Percentiles rank a stretch among this genome's conserved stretches.
Evolutionary conservation across 2,329 filamentous ascomycete genomes (phyloP).

Genomic region (Clarireedia monteithiana): DNA sequence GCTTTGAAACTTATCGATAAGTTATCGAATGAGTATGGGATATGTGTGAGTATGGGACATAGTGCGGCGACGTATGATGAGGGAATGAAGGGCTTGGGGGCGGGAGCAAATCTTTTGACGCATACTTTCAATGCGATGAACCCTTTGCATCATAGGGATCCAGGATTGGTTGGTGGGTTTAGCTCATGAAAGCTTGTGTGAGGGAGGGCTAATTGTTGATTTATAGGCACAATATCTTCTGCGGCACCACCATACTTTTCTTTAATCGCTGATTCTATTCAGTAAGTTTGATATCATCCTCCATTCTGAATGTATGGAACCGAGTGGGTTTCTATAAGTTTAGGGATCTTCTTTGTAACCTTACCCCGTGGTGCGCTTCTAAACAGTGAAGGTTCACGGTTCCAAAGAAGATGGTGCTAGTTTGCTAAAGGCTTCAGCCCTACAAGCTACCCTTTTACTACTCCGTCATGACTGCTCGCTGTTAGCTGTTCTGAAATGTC

Average conservation of each 20-base stretch:
- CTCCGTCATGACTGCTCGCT: too few relatives aligned
- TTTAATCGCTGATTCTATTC: conserved; percentile 45
- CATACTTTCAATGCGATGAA: conserved; percentile 50
- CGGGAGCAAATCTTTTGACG: conserved; percentile 44
- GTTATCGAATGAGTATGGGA: conserved; percentile 29
- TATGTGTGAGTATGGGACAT: conserved; percentile 33
- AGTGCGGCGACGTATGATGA: conserved; percentile 39
- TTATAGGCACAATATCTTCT: conserved; percentile 28
- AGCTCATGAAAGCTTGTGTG: neutral
- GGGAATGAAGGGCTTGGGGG: conserved; percentile 36
- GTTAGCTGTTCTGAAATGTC: too few relatives aligned
- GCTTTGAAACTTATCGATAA: conserved; percentile 34
- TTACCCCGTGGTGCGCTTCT: too few relatives aligned
- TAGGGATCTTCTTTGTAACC: neutral
- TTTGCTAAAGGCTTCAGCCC: too few relatives aligned
- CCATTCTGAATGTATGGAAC: neutral
- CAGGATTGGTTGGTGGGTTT: conserved; percentile 38
- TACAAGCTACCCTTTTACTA: too few relatives aligned
- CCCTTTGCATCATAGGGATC: conserved; percentile 40
- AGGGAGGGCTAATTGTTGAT: neutral
- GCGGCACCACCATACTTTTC: conserved; percentile 37
- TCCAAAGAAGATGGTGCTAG: too few relatives aligned
- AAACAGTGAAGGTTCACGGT: too few relatives aligned
- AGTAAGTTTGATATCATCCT: conserved; percentile 20
- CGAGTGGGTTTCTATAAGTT: neutral